Conservation (phyloP, 805 yeast genomes). For the Pichia rugopelliculosa region DNA sequence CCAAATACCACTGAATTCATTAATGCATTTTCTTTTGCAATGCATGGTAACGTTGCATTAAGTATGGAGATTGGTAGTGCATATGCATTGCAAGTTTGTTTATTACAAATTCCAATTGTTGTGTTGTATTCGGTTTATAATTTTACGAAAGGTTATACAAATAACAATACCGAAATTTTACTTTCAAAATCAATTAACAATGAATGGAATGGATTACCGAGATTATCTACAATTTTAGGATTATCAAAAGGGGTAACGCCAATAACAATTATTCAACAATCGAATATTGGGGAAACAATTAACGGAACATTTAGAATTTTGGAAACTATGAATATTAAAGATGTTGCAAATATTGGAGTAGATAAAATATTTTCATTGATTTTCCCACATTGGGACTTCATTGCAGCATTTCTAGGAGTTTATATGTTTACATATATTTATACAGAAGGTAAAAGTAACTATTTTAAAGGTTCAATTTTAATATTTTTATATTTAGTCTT, state of each 20-base stretch:
- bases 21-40: constrained; percentile 94
- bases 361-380: constrained; percentile 63
- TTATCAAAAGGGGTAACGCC: not conserved
- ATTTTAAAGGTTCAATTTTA: constrained; percentile 89
- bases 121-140: constrained; percentile 65
- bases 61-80: constrained; percentile 98
- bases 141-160: constrained; percentile 7
- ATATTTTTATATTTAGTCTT: constrained; percentile 71
- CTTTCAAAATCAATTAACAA: constrained; percentile 1
- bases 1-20: constrained; percentile 96
- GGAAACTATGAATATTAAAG: not conserved
- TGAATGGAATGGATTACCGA: constrained; percentile 10
- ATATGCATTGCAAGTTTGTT: constrained; percentile 90
- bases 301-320: not conserved
- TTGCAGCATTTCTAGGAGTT: constrained; percentile 78
- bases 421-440: constrained; percentile 87
- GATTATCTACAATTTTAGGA: constrained; percentile 6
- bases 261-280: too few species aligned
- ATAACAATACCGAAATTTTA: not conserved
- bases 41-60: constrained; percentile 90
- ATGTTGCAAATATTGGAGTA: constrained; percentile 6
- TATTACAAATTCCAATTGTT: constrained; percentile 86
- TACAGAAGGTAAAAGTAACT: constrained; percentile 94
- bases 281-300: not conserved
- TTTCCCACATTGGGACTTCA: constrained; percentile 93